Evolutionary conservation across 2,329 filamentous ascomycete species (phyloP), one percentile per base, ranked within the genome.

Genomic region (Arthrobotrys iridis): DNA sequence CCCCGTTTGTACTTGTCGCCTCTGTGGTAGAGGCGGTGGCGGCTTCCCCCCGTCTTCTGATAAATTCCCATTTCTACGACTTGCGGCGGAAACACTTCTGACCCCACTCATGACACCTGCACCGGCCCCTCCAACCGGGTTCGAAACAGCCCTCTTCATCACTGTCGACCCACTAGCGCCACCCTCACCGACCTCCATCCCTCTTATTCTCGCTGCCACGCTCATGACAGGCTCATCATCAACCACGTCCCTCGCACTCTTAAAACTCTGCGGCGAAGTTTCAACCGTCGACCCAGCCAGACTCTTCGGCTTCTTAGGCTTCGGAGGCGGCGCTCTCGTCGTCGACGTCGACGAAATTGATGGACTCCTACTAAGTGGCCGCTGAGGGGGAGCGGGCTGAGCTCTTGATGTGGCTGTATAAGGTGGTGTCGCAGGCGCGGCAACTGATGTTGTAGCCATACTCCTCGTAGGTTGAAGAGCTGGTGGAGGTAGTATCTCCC

Each of bases 381-480:
- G 50, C 13, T 76, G 68, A 2, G 26, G 63, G n/a, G 37, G 40
- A 7, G 33, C 26, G 43, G 77, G 63, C 41, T 76, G 64, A 43
- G 77, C 63, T 65, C 84, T 82, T 5, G 84, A 82, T 7, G 84
- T 83, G 3, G 84, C 82, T 0, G 79, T 79, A 30, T 80, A 79
- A 8, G 78, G 72, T 10, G 76, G 74, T 20, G 79, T 64, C 7
- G 64, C 45, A 13, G 77, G 71, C 24, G 77, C 75, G 18, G 78
- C 57, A 26, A 58, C 43, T 24, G 77, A 63, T 20, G 76, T 78
- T 28, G 77, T 77, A 24, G 77, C 76, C 4, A 79, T 79, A 40
- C 81, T 80, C 63, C 81, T 79, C 55, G 80, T 77, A 20, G 80
- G 80, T 52, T 79, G 82, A 45, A 85, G 85, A 3, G 85, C 84